Conservation (phyloP, 257 asterid species). For the Salvia rosmarinus region DNA sequence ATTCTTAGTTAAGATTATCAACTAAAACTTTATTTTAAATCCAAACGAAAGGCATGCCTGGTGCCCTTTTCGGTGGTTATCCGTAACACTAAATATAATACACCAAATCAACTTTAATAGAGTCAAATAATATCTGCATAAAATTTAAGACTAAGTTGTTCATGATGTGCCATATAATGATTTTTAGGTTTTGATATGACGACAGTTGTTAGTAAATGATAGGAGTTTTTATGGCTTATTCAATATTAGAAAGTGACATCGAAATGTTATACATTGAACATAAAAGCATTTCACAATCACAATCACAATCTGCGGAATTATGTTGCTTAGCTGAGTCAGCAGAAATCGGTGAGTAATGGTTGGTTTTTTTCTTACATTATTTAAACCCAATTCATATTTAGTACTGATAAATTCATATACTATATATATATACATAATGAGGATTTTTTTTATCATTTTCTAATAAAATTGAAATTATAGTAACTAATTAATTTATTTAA, state of each 20-base stretch:
- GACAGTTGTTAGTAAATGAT: conserved; percentile 42
- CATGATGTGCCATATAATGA: conserved; percentile 35
- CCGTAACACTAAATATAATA: neutral
- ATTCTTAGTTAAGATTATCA: too few species aligned
- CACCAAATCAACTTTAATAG: conserved; percentile 2
- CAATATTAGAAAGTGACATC: conserved; percentile 38
- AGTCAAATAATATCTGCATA: conserved; percentile 10
- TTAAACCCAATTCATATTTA: neutral
- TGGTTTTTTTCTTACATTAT: neutral
- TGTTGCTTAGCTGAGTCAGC: conserved; percentile 14
- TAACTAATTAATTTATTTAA: too few species aligned
- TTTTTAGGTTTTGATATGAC: conserved; percentile 27
- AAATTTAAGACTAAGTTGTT: conserved; percentile 12
- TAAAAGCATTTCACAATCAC: conserved; percentile 23
- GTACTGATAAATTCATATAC: too few species aligned
- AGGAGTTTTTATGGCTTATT: conserved; percentile 33
- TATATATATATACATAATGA: too few species aligned
- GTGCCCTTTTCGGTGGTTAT: too few species aligned
- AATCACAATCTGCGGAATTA: conserved; percentile 13
- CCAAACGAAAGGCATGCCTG: too few species aligned
- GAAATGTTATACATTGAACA: neutral
- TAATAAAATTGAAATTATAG: too few species aligned
- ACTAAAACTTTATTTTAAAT: too few species aligned
- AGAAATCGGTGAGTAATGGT: conserved; percentile 10
- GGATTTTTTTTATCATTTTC: too few species aligned